Evolutionary conservation across 108 stramenopile genomes (phyloP), one percentile per base, ranked within the genome.

Genomic region (Nitzschia sp.): DNA sequence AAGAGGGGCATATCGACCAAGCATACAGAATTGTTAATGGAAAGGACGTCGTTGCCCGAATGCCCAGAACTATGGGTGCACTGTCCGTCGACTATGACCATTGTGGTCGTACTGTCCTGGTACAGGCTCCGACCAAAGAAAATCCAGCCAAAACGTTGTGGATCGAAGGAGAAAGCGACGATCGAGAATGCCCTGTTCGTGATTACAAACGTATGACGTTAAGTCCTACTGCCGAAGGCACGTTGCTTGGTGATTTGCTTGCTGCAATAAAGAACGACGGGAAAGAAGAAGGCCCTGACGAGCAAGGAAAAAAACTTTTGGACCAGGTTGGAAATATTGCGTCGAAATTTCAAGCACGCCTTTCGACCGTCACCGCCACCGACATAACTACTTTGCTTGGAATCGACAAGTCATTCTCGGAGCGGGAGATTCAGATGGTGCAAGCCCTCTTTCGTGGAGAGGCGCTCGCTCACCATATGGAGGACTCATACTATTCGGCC

Each of bases 21-120:
- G 87, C 91, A 0, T 92, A 89, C 58, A 63, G 94, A 13, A 80
- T 95, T 63, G 94, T 95, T 11, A 95, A 95, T 68, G 82, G 75
- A 24, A 77, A 90, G 42, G 94, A 95, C 73, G 77, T 92, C 15
- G 88, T 95, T 17, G 85, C 94, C 0, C 74, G 94, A n/a, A 57
- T 88, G 21, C 94, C 94, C n/a, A 72, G 94, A 1, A 90, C 90
- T 3, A 68, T 88, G 33, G 84, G 85, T 49, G 85, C 81, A 1
- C 57, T 92, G 1, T 75, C 74, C 30, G 78, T 95, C 42, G 84
- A 86, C 0, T 95, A 95, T 61, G 90, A 95, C 54, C 94, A 95
- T 64, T 88, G 87, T 45, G 94, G 91, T 0, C 60, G 75, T 0
- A 95, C 94, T 2, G 90, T 85, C 3, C 49, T 95, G 28, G 77